Evolutionary conservation across 192 early-diverging fungal species (phyloP), one percentile per base, ranked within the genome.

Genomic region (Phycomyces blakesleeanus): DNA sequence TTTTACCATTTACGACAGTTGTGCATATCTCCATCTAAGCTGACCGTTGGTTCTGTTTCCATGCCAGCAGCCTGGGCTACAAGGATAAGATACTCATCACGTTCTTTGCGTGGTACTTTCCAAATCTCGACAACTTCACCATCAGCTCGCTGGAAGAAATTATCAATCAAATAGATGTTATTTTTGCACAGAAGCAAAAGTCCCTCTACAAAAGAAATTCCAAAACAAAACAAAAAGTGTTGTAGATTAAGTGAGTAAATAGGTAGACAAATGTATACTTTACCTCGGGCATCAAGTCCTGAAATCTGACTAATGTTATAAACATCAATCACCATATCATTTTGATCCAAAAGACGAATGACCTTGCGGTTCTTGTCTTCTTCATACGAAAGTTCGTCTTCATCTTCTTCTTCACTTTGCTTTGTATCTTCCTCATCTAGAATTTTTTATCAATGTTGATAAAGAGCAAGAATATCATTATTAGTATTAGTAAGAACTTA

Each of bases 341-440:
- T 81, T n/a, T 72, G 74, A 53, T 91, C 89, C 22, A 91, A 67
- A 14, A 89, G 63, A 14, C 89, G 69, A n/a, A 82, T 49, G 18
- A 91, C 86, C 67, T 90, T 88, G 18, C 79, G 76, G 51, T 90
- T 88, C 21, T 89, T 81, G 21, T 86, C 85, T 72, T 88, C 87
- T 58, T 89, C 85, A 63, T 77, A 80, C 4, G 76, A 69, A 14
- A 73, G 66, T 55, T 81, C 77, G 24, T 73, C 76, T 47, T 71
- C 78, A 8, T 82, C 82, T 20, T 75, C 59, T 7, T 75, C 66
- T 37, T 64, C 42, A 2, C 47, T 34, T 44, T 41, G 14, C 24
- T 76, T 68, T 5, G 38, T n/a, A 11, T 50, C 26, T 16, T 54
- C 56, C 51, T 59, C 50, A 62, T 64, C 58, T 69, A 12, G 2